Conservation (phyloP, 73 alveolate genomes). For the Uronychia setigera region DNA sequence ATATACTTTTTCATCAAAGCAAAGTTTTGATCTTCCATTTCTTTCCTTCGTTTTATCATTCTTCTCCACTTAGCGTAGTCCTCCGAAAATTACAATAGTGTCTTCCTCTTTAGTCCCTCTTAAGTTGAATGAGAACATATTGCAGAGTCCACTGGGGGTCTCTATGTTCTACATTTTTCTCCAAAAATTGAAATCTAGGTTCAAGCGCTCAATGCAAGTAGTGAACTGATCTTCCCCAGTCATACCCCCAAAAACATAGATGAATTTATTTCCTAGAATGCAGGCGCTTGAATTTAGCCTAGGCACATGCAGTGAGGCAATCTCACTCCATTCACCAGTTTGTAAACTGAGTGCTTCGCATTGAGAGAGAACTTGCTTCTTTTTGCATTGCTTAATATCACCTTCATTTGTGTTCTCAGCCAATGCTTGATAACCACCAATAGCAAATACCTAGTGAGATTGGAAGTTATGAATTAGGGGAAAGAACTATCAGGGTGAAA, state of each 20-base stretch:
- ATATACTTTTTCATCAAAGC: too few species aligned
- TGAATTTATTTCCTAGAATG: neutral
- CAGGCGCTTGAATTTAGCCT: neutral
- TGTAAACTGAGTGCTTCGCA: neutral
- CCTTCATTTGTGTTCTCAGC: too few species aligned
- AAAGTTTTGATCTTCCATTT: too few species aligned
- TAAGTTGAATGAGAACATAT: neutral
- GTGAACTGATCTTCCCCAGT: neutral
- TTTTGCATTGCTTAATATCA: too few species aligned
- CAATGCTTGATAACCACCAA: neutral
- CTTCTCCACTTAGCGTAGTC: too few species aligned
- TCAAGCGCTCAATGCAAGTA: neutral
- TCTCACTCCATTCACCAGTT: neutral
- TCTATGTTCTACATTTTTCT: neutral
- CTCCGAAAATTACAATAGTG: too few species aligned
- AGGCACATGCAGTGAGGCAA: neutral
- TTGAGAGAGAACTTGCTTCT: neutral
- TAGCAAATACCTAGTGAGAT: neutral
- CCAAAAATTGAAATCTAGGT: neutral
- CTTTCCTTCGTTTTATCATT: too few species aligned
- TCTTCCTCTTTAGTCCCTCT: too few species aligned
- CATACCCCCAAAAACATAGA: neutral
- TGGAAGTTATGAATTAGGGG: neutral
- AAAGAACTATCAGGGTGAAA: conserved; percentile 39
- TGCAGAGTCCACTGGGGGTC: neutral